These are phyloP conservation scores for Leccinellum albellum DNA, from an alignment of 768 basidiomycete species.

Conservation along the genomic window DNA sequence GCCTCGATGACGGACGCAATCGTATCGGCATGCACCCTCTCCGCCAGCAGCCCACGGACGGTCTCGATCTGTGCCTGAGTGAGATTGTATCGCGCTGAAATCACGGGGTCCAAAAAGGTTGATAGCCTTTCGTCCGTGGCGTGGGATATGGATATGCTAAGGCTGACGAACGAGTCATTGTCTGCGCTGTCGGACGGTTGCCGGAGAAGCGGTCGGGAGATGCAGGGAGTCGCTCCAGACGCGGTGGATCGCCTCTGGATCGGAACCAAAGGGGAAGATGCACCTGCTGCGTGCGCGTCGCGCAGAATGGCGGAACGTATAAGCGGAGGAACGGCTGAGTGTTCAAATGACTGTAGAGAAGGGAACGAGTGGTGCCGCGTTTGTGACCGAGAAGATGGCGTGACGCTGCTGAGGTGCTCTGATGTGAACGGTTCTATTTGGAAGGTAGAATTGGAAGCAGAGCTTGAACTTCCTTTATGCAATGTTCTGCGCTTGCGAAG, in stretches of 20 bases:
- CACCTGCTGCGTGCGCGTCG: constrained; percentile 1
- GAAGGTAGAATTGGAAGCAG: neutral
- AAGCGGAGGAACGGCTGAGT: neutral
- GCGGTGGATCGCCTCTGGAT: neutral
- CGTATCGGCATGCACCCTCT: too few relatives aligned
- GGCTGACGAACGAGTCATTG: neutral
- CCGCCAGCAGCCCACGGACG: too few relatives aligned
- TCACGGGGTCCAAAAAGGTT: too few relatives aligned
- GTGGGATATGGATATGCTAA: neutral
- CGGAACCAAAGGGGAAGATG: neutral
- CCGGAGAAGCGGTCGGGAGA: constrained; percentile 4
- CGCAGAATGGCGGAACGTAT: constrained; percentile 13
- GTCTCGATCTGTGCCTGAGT: too few relatives aligned
- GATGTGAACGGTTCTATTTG: constrained; percentile 6
- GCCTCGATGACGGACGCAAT: too few relatives aligned
- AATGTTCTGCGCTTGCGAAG: constrained; percentile 5
- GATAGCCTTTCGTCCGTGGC: neutral
- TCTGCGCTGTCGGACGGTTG: neutral
- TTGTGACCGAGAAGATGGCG: neutral
- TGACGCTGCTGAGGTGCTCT: neutral
- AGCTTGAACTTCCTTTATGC: neutral
- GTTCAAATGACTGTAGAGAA: neutral
- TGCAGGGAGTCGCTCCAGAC: neutral
- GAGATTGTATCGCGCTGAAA: too few relatives aligned
- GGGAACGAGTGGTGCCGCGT: neutral